Conservation (phyloP, 768 basidiomycete genomes). For the Termitomyces sp. region DNA sequence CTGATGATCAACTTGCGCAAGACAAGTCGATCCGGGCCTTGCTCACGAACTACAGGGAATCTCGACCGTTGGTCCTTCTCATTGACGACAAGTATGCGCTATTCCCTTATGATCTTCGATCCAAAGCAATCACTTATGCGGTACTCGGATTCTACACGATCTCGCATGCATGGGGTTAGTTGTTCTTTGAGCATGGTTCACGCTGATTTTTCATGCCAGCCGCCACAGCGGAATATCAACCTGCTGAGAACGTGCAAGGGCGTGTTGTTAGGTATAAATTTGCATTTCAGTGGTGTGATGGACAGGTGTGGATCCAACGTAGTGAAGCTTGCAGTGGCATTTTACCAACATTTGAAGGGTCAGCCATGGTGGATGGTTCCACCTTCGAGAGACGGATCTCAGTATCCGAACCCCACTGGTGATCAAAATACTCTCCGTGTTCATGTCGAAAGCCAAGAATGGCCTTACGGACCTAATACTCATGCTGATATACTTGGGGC, state of each 20-base stretch:
- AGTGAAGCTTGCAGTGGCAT: neutral
- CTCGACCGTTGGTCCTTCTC: constrained; percentile 61
- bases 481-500: neutral
- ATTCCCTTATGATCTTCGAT: constrained; percentile 66
- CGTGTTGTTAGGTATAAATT: constrained; percentile 78
- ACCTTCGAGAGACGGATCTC: neutral
- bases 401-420: neutral
- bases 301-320: constrained; percentile 38
- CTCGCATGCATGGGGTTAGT: constrained; percentile 63
- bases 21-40: constrained; percentile 72
- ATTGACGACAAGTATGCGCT: constrained; percentile 68
- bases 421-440: neutral
- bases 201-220: neutral
- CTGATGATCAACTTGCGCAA: constrained; percentile 61
- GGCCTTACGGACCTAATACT: neutral
- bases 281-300: constrained; percentile 79
- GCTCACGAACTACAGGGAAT: constrained; percentile 47
- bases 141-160: constrained; percentile 72
- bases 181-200: neutral
- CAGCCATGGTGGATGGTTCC: constrained; percentile 39
- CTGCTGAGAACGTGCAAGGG: constrained; percentile 38
- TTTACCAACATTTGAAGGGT: constrained; percentile 24
- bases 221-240: constrained; percentile 57
- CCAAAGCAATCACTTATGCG: constrained; percentile 40
- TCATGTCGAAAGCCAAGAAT: neutral